phyloP scores from a whole-genome alignment of 176 grass and related monocot species.

The Carex kokanica region DNA sequence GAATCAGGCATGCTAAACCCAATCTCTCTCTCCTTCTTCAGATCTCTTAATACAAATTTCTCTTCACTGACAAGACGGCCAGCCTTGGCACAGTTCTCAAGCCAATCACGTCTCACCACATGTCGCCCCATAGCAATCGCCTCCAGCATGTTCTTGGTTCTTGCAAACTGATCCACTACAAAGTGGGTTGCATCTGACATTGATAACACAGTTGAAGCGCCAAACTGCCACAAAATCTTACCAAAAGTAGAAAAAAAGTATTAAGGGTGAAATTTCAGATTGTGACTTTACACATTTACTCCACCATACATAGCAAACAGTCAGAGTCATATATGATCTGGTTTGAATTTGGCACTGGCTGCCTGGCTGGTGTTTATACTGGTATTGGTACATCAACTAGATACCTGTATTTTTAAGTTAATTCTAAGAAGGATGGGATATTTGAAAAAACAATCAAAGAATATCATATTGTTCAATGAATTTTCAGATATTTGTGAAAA shows the following conservation, averaged over 20 bases:
- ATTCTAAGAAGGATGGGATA: neutral
- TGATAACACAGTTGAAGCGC: constrained; percentile 38
- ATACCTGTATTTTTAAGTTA: neutral
- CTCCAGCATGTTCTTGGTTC: constrained; percentile 89
- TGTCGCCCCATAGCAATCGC: constrained; percentile 73
- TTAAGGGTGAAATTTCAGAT: too few species aligned
- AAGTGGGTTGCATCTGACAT: constrained; percentile 86
- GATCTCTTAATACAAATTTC: constrained; percentile 77
- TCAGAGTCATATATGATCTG: neutral
- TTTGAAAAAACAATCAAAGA: neutral
- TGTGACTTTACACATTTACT: neutral
- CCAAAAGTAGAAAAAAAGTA: neutral
- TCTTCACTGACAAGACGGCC: constrained; percentile 72
- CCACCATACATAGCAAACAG: neutral
- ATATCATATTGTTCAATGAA: neutral
- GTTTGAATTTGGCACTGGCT: neutral
- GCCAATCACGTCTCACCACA: constrained; percentile 77
- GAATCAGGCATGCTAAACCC: constrained; percentile 72
- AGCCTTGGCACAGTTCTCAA: constrained; percentile 61
- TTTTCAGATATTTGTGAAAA: neutral
- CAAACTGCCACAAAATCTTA: constrained; percentile 68
- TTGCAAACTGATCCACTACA: constrained; percentile 74
- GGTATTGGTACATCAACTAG: neutral
- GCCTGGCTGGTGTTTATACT: neutral
- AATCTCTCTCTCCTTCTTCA: constrained; percentile 79